These are phyloP conservation scores for Tolypocladium paradoxum DNA, from an alignment of 2,329 filamentous ascomycete genomes.

Conservation along the genomic window DNA sequence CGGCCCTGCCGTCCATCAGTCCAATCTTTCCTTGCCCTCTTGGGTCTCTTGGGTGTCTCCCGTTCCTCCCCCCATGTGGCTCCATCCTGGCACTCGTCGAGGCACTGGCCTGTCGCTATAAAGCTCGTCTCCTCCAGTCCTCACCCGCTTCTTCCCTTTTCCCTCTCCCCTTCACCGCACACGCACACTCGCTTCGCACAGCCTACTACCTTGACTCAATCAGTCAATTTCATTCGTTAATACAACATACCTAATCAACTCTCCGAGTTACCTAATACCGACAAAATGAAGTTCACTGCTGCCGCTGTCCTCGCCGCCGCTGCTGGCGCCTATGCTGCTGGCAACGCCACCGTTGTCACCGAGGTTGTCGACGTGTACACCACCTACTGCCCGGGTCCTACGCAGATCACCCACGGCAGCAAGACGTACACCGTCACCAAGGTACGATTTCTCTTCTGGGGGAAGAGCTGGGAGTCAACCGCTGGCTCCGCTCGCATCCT, in stretches of 20 bases:
- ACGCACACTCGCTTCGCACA: slow-evolving; percentile 30
- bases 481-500: no score
- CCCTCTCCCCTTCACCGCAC: slow-evolving; percentile 37
- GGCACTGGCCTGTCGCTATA: slow-evolving; percentile 26
- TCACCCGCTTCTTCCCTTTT: slow-evolving; percentile 16
- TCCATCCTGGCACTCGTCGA: slow-evolving; percentile 2
- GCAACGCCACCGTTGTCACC: slow-evolving; percentile 47
- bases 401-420: slow-evolving; percentile 50
- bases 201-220: slow-evolving; percentile 35
- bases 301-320: slow-evolving; percentile 41
- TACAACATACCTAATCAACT: slow-evolving; percentile 11
- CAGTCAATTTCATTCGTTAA: slow-evolving; percentile 51
- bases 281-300: slow-evolving; percentile 56
- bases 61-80: not conserved
- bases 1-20: not conserved
- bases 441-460: slow-evolving; percentile 25
- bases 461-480: no score
- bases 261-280: slow-evolving; percentile 33
- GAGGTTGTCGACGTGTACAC: slow-evolving; percentile 55
- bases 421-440: slow-evolving; percentile 60
- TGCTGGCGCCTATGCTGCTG: slow-evolving; percentile 35
- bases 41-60: not conserved
- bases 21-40: not conserved
- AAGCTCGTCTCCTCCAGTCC: slow-evolving; percentile 31
- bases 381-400: slow-evolving; percentile 63